Base-by-base conservation (phyloP, 2,329 filamentous ascomycete genomes). In the Dryadomyces quercus-mongolicae region DNA sequence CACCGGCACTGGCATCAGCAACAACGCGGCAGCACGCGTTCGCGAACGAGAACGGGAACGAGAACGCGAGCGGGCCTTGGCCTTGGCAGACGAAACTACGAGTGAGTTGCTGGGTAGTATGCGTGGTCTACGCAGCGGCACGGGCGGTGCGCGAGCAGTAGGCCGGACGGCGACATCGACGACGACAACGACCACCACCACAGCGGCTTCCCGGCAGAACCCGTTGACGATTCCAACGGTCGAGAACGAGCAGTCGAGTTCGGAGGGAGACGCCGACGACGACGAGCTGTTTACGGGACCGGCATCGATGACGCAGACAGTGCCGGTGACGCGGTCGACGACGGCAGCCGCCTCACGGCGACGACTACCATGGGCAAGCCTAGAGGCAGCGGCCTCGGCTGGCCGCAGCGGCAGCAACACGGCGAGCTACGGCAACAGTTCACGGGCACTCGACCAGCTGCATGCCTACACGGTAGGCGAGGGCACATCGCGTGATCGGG, bases 91-190 rank as follows among this genome's bases (percentile, higher is more conserved):
- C 66, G n/a, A 63, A 34, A 42, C 67, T 2, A 68, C 71, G 55
- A 69, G 66, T 43, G 70, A 72, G 31, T 55, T 71, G n/a, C 53
- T 71, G 1, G 66, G 63, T 25, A 67, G 62, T 40, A 68, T 71
- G 43, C 66, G 68, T 13, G 68, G 62, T 15, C 60, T 60, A 56
- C 65, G 52, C 59, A 67, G 55, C 64, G 69, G 44, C 62, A 70
- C 55, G 16, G 55, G 58, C n/a, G 25, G 52, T 18, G 54, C 57
- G 49, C 57, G 58, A n/a, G 34, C 44, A 52, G 25, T 54, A 49
- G 22, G 53, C 57, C 1, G 55, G 38, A 16, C 52, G 50, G 31
- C 52, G 22, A 31, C 25, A 31, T 4, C 25, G 1, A 16, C 34
- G 12, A 38, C 51, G 12, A 13, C 21, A 12, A 20, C 22, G 49